Evolutionary conservation across 2,329 filamentous ascomycete species (phyloP).

Genomic region (Botrytis hyacinthi): DNA sequence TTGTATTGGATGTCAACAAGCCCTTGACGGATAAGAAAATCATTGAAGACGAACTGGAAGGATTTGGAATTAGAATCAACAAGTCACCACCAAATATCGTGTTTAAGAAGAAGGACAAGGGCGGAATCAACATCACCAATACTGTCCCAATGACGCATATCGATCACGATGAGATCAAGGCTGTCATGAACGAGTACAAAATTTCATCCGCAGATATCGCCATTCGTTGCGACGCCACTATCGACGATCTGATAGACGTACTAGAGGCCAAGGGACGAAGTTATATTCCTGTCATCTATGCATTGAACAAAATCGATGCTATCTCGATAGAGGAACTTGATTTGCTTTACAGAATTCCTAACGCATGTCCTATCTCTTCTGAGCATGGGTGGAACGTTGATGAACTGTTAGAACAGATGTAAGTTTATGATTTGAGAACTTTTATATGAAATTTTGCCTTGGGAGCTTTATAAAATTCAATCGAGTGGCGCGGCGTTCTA

Average conservation of each 20-base stretch:
- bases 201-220: slow-evolving; percentile 97
- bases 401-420: slow-evolving; percentile 93
- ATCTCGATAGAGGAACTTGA: slow-evolving; percentile 98
- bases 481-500: not conserved
- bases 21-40: slow-evolving; percentile 94
- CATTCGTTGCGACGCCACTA: slow-evolving; percentile 94
- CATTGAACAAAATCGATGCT: slow-evolving; percentile 97
- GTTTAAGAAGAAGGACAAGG: slow-evolving; percentile 99
- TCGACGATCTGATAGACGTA: slow-evolving; percentile 95
- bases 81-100: slow-evolving; percentile 96
- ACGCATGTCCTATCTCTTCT: slow-evolving; percentile 94
- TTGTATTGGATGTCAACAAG: slow-evolving; percentile 97
- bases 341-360: slow-evolving; percentile 92
- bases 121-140: slow-evolving; percentile 92
- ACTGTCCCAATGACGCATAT: slow-evolving; percentile 91
- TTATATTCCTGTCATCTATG: slow-evolving; percentile 99
- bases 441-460: slow-evolving; percentile 3
- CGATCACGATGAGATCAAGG: slow-evolving; percentile 93
- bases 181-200: slow-evolving; percentile 94
- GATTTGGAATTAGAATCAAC: slow-evolving; percentile 97
- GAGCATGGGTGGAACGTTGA: slow-evolving; percentile 98
- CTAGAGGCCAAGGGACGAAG: slow-evolving; percentile 91
- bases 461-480: not conserved
- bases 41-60: slow-evolving; percentile 92
- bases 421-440: slow-evolving; percentile 34